These are phyloP conservation scores for Filobasidium wieringae DNA, from an alignment of 768 basidiomycete species.

Conservation along the genomic window DNA sequence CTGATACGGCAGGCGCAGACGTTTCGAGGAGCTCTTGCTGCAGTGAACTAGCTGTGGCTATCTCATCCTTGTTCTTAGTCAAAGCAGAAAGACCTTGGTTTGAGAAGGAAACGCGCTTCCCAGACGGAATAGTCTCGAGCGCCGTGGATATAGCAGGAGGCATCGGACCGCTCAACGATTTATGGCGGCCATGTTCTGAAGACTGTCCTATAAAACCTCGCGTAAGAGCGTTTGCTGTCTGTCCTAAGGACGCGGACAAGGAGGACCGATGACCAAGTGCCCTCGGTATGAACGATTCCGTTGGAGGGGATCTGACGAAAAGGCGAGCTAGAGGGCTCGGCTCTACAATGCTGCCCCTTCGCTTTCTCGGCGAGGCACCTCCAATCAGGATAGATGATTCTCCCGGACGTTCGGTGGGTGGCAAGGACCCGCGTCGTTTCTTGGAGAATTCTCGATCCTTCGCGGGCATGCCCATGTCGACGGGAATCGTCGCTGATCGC, in stretches of 20 bases:
- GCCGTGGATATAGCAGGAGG: neutral
- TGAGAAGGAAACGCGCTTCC: neutral
- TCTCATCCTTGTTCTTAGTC: neutral
- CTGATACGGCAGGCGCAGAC: neutral
- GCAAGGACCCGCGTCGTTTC: slow-evolving; percentile 8
- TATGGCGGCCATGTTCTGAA: neutral
- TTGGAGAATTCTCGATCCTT: slow-evolving; percentile 1
- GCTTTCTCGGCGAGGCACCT: slow-evolving; percentile 8
- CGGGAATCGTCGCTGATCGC: slow-evolving; percentile 1
- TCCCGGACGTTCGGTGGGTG: neutral
- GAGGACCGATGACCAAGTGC: neutral
- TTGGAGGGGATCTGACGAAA: slow-evolving; percentile 21
- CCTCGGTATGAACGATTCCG: slow-evolving; percentile 11
- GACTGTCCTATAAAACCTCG: neutral
- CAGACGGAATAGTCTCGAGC: neutral
- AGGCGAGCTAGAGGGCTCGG: slow-evolving; percentile 34
- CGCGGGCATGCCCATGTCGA: slow-evolving; percentile 9
- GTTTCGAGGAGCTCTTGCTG: neutral
- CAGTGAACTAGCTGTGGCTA: neutral
- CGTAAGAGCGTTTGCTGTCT: neutral
- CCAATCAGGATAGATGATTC: slow-evolving; percentile 1
- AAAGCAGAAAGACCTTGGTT: neutral
- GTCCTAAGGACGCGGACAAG: neutral
- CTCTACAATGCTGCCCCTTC: slow-evolving; percentile 32
- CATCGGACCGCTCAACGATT: neutral